Percentiles rank a stretch among this genome's conserved stretches.
Conservation (phyloP, 805 yeast genomes). For the Ogataea zsoltii region DNA sequence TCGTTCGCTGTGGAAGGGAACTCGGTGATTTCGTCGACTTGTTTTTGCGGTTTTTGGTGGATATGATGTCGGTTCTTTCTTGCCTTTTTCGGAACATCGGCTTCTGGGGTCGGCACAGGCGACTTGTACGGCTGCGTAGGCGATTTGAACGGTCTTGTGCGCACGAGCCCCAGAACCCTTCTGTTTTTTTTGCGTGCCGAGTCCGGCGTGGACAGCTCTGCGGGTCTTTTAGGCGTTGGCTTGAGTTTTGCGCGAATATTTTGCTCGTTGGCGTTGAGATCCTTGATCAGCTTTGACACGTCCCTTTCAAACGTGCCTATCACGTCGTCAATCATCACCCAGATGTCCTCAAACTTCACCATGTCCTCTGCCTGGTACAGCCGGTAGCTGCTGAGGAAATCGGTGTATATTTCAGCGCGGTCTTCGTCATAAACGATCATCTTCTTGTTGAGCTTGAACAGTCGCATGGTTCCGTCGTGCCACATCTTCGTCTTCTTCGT, state of each 20-base stretch:
- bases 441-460: slow-evolving; percentile 50
- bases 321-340: slow-evolving; percentile 30
- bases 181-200: slow-evolving; percentile 6
- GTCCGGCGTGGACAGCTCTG: slow-evolving; percentile 1
- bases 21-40: too few relatives aligned
- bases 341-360: slow-evolving; percentile 27
- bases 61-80: not conserved
- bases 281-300: slow-evolving; percentile 27
- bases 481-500: slow-evolving; percentile 49
- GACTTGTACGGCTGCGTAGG: not conserved
- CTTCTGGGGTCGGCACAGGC: not conserved
- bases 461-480: slow-evolving; percentile 50
- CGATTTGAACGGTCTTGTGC: slow-evolving; percentile 11
- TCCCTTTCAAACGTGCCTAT: slow-evolving; percentile 41
- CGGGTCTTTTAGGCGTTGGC: not conserved
- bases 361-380: slow-evolving; percentile 37
- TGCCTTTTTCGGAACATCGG: not conserved
- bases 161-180: slow-evolving; percentile 17
- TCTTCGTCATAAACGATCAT: slow-evolving; percentile 41
- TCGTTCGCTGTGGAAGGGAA: slow-evolving; percentile 7
- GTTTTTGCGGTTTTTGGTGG: not conserved
- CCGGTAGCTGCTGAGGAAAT: slow-evolving; percentile 29
- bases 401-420: slow-evolving; percentile 28
- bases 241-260: slow-evolving; percentile 13
- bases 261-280: slow-evolving; percentile 16